Evolutionary conservation across 768 basidiomycete genomes (phyloP).

Genomic region (Suillus alpinus): DNA sequence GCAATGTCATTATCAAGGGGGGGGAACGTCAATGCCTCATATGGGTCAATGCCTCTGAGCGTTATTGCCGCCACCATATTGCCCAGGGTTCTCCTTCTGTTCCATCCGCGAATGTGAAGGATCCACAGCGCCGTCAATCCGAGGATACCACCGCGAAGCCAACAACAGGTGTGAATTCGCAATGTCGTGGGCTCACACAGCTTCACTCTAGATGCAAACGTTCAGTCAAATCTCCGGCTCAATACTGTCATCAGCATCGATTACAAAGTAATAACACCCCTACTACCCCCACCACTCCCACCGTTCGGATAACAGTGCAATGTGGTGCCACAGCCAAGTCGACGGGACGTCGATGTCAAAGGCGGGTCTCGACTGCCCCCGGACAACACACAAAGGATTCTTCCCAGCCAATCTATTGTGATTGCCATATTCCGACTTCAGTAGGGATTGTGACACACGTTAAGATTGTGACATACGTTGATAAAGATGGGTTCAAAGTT

Average conservation of each 20-base stretch:
- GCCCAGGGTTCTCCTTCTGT: neutral
- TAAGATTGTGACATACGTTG: constrained; percentile 34
- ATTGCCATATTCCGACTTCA: neutral
- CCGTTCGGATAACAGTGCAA: neutral
- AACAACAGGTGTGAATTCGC: too few relatives aligned
- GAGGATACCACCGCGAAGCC: too few relatives aligned
- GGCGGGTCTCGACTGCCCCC: too few relatives aligned
- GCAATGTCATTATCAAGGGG: neutral
- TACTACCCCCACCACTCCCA: neutral
- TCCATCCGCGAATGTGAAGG: too few relatives aligned
- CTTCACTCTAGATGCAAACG: neutral
- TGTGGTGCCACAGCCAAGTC: neutral
- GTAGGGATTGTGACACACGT: constrained; percentile 34
- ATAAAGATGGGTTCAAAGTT: constrained; percentile 53
- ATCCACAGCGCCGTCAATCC: neutral
- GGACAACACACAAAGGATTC: neutral
- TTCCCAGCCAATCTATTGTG: neutral
- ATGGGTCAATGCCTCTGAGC: too few relatives aligned
- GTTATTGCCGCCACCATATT: neutral
- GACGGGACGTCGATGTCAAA: neutral
- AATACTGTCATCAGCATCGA: neutral
- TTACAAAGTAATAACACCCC: neutral
- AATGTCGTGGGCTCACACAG: neutral
- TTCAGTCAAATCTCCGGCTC: neutral
- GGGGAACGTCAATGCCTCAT: neutral